phyloP scores from a whole-genome alignment of 176 grass and related monocot genomes.

The Musa itinerans region DNA sequence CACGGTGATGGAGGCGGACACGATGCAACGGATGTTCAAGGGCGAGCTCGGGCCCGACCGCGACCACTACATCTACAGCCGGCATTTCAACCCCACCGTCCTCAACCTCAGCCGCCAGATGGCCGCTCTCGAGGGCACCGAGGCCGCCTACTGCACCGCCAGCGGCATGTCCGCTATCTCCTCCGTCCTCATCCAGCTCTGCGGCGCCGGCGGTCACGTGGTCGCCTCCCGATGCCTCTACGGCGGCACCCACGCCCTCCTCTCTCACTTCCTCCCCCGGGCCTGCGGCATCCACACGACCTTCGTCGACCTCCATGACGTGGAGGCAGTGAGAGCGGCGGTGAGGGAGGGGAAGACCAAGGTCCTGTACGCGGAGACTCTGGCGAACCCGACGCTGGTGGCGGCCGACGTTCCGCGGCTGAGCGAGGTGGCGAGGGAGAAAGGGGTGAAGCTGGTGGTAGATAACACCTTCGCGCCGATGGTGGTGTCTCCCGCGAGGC shows the following conservation, averaged over 20 bases:
- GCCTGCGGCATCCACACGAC: constrained; percentile 46
- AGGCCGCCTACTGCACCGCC: constrained; percentile 91
- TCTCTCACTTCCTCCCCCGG: constrained; percentile 62
- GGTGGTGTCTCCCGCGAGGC: constrained; percentile 59
- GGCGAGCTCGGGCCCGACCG: constrained; percentile 89
- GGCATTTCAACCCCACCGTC: constrained; percentile 93
- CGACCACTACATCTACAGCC: constrained; percentile 86
- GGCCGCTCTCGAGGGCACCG: constrained; percentile 91
- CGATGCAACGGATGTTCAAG: constrained; percentile 66
- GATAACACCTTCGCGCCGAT: constrained; percentile 97
- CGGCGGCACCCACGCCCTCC: constrained; percentile 88
- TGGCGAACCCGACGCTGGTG: constrained; percentile 83
- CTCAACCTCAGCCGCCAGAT: constrained; percentile 89
- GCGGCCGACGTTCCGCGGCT: constrained; percentile 72
- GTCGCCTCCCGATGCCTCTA: constrained; percentile 88
- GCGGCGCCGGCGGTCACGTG: constrained; percentile 71
- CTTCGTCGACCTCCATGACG: constrained; percentile 74
- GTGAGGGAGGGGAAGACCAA: constrained; percentile 40
- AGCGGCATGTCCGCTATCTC: constrained; percentile 94
- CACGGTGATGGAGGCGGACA: constrained; percentile 96
- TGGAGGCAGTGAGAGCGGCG: constrained; percentile 59
- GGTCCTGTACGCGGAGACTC: constrained; percentile 78
- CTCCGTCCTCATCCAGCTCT: constrained; percentile 66
- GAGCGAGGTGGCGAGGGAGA: constrained; percentile 61
- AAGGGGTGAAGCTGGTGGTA: constrained; percentile 74